phyloP scores from a whole-genome alignment of 2,329 filamentous ascomycete species.

The Pseudogymnoascus sp. region DNA sequence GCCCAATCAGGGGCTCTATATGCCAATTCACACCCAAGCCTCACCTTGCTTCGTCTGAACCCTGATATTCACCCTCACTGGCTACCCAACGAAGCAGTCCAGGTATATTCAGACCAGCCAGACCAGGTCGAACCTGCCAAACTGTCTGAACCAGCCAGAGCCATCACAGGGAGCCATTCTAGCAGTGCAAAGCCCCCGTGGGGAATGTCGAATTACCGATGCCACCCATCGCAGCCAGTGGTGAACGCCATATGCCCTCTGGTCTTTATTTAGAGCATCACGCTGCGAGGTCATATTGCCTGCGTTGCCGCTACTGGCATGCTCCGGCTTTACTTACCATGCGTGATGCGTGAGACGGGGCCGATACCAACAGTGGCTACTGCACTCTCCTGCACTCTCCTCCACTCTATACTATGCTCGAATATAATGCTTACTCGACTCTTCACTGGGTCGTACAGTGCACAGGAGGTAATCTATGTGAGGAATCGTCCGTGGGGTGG shows the following conservation, averaged over 20 bases:
- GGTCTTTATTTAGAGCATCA: conserved; percentile 1
- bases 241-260: not conserved
- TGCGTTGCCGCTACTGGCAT: not conserved
- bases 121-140: not conserved
- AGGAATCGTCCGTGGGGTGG: not conserved
- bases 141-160: not conserved
- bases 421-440: not conserved
- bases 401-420: not conserved
- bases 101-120: not conserved
- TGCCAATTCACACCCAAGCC: not conserved
- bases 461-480: conserved; percentile 3
- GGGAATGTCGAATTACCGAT: not conserved
- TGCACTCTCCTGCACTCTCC: no score
- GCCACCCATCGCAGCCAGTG: not conserved
- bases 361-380: not conserved
- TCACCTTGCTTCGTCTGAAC: conserved; percentile 2
- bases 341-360: not conserved
- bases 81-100: not conserved
- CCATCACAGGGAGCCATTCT: not conserved
- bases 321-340: not conserved
- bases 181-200: not conserved
- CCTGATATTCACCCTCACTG: conserved; percentile 2
- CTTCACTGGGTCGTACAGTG: not conserved
- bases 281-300: not conserved
- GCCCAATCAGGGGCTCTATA: not conserved